phyloP scores from a whole-genome alignment of 306 rosid genomes.

The Carpinus fangiana region DNA sequence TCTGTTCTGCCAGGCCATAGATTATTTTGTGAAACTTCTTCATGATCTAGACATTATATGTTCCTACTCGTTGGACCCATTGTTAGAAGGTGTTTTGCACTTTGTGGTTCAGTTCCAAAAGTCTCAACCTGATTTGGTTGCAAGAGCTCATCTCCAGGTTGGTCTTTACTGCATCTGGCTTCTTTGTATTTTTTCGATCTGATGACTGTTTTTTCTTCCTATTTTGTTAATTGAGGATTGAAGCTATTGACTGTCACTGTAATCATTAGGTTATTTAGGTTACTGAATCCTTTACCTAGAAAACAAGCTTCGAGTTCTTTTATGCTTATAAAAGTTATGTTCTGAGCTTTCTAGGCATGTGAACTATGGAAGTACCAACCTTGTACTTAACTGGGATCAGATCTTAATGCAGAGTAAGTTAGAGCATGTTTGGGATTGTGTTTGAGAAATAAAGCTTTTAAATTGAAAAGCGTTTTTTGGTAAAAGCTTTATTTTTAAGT shows the following conservation, averaged over 20 bases:
- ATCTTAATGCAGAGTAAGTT: no score
- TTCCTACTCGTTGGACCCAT: conserved; percentile 67
- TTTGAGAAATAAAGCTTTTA: no score
- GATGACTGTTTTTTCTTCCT: conserved; percentile 3
- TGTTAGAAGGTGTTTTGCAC: conserved; percentile 69
- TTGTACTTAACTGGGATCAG: background rate
- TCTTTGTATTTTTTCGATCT: conserved; percentile 18
- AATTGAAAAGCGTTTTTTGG: no score
- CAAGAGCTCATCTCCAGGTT: conserved; percentile 98
- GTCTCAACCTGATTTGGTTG: conserved; percentile 85
- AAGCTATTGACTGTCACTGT: background rate
- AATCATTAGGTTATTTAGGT: background rate
- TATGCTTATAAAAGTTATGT: background rate
- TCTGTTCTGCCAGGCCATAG: conserved; percentile 68
- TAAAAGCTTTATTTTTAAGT: no score
- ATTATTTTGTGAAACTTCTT: conserved; percentile 83
- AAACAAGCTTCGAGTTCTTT: background rate
- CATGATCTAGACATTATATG: conserved; percentile 73
- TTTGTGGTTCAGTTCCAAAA: conserved; percentile 91
- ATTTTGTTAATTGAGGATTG: background rate
- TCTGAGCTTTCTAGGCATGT: background rate
- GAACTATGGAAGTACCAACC: background rate
- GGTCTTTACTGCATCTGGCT: conserved; percentile 19
- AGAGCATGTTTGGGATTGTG: no score
- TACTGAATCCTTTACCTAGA: background rate